These are phyloP conservation scores for Termitomyces sp. DNA, from an alignment of 768 basidiomycete species.

Conservation along the genomic window DNA sequence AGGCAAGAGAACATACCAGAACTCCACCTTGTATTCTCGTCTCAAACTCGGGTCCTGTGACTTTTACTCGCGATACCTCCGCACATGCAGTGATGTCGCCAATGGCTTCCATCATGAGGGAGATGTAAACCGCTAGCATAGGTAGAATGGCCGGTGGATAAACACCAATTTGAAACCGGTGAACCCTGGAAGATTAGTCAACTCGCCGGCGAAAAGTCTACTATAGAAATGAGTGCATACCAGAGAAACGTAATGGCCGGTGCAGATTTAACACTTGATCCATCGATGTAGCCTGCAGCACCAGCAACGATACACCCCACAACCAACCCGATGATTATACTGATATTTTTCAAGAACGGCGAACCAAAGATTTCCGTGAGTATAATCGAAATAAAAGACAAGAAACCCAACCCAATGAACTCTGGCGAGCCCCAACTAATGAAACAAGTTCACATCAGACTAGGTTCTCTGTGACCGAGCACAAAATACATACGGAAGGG, in stretches of 20 bases:
- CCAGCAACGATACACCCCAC: constrained; percentile 82
- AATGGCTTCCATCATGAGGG: constrained; percentile 77
- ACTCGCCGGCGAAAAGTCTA: not conserved
- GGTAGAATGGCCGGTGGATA: constrained; percentile 64
- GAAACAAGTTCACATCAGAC: not conserved
- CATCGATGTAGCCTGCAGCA: constrained; percentile 72
- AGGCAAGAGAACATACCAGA: constrained; percentile 35
- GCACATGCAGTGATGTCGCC: constrained; percentile 81
- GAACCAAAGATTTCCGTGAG: constrained; percentile 79
- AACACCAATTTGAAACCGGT: constrained; percentile 70
- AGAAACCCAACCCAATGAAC: constrained; percentile 84
- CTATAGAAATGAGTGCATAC: constrained; percentile 22
- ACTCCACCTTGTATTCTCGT: constrained; percentile 80
- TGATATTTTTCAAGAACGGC: constrained; percentile 79
- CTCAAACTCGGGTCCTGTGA: constrained; percentile 75
- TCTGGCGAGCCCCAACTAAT: constrained; percentile 73
- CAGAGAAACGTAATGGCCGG: constrained; percentile 83
- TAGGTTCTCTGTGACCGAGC: not conserved
- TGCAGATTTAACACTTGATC: constrained; percentile 55
- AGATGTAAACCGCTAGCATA: constrained; percentile 43
- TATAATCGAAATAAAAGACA: constrained; percentile 73
- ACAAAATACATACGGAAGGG: constrained; percentile 45
- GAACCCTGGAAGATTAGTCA: constrained; percentile 40
- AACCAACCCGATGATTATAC: constrained; percentile 68
- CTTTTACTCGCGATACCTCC: constrained; percentile 72